Base-by-base conservation (phyloP, 2,329 filamentous ascomycete species). In the Talaromyces sp. region DNA sequence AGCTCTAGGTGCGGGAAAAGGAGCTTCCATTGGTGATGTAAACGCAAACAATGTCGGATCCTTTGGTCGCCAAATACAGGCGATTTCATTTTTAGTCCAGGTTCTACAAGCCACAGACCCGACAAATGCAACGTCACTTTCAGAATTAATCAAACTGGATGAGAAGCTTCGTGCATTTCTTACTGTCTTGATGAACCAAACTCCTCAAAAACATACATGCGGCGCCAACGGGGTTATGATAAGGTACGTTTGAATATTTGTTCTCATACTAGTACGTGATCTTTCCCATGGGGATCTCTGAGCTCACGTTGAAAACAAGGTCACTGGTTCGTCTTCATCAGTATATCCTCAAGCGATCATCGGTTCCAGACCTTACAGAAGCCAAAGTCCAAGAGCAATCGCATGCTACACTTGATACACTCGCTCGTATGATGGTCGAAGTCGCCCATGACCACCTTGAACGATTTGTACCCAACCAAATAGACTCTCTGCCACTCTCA, bases 1-100 rank as follows among this genome's bases (percentile, higher is more conserved):
- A 6, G 5, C n/a, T 7, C 14, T 7, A 22, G n/a, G 16, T 20
- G 10, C 14, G 7, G 4, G 16, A 3, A 20, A 36, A 29, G 1
- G 16, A n/a, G 19, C n/a, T 22, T 17, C 13, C 9, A 22, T 45
- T 2, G 5, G 16, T 22, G 35, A 40, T n/a, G 16, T 32, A 14
- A 16, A 32, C 9, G 11, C 27, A 24, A 14, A 13, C 6, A 24
- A 51, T 8, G 42, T 51, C 20, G 35, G 33, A 20, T 40, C 32
- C 4, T 51, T 51, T 42, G 49, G 49, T 19, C 49, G 49, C 13
- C 36, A 47, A 20, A 41, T 47, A 14, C 49, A 51, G 29, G 42
- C 42, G 3, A 16, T 45, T 13, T 41, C 19, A 14, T 40, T 47
- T 13, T 17, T 41, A n/a, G 19, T 45, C 11, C 35, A 47, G 27